Conservation (phyloP, 2,329 filamentous ascomycete genomes). For the Hypoxylon sp. region DNA sequence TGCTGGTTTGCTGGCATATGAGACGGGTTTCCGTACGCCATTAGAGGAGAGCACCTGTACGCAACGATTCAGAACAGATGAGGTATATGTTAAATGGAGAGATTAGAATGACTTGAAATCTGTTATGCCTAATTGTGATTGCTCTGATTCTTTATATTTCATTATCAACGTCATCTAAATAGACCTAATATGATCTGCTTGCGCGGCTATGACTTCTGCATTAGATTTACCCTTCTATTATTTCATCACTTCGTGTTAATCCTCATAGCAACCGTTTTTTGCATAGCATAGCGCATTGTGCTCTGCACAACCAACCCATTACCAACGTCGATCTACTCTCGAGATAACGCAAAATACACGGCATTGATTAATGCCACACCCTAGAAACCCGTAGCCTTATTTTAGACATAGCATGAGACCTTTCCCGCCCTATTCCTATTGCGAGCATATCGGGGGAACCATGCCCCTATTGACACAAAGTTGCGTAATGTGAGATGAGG, state of each 20-base stretch:
- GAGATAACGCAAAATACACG: constrained; percentile 11
- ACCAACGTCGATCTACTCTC: constrained; percentile 3
- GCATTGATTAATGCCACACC: constrained; percentile 16
- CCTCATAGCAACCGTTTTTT: constrained; percentile 24
- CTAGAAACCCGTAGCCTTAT: constrained; percentile 8
- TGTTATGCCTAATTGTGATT: constrained; percentile 26
- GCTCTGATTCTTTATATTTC: constrained; percentile 30
- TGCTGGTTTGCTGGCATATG: constrained; percentile 87
- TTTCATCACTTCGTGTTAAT: constrained; percentile 33
- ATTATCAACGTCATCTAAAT: constrained; percentile 28
- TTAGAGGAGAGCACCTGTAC: constrained; percentile 88
- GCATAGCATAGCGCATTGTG: constrained; percentile 12
- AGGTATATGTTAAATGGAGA: constrained; percentile 85
- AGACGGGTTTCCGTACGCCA: constrained; percentile 82
- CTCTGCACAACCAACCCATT: constrained; percentile 12
- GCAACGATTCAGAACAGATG: constrained; percentile 85
- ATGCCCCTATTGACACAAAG: constrained; percentile 18
- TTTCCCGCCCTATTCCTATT: constrained; percentile 4
- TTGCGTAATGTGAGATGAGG: constrained; percentile 15
- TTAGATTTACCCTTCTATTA: constrained; percentile 36
- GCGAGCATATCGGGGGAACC: constrained; percentile 4
- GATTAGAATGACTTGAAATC: constrained; percentile 60
- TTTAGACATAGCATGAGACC: constrained; percentile 1
- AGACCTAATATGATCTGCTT: constrained; percentile 18
- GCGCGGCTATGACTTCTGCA: constrained; percentile 21